Percentiles rank a stretch among this genome's conserved stretches.
These are phyloP conservation scores for Cyclostephanos invisitatus DNA, from an alignment of 108 stramenopile genomes.

Conservation along the genomic window DNA sequence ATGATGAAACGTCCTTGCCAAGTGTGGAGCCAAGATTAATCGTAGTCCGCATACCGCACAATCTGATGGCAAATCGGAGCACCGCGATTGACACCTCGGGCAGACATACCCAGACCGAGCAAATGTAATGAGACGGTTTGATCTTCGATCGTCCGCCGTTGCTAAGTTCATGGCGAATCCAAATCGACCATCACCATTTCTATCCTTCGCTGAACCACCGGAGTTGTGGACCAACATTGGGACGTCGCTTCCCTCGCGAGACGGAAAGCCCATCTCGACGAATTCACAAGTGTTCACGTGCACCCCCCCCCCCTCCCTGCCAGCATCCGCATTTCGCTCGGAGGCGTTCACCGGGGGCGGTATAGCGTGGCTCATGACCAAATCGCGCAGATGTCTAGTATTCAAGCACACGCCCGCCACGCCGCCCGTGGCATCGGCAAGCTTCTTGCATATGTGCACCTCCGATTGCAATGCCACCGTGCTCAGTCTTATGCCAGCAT, in stretches of 20 bases:
- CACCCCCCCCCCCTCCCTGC: constrained; percentile 14
- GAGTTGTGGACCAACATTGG: constrained; percentile 70
- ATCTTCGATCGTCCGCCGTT: constrained; percentile 41
- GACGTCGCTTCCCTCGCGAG: constrained; percentile 62
- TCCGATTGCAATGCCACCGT: constrained; percentile 76
- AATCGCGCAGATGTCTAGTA: constrained; percentile 67
- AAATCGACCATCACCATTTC: constrained; percentile 42
- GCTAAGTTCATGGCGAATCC: constrained; percentile 45
- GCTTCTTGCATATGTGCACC: constrained; percentile 75
- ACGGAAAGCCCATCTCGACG: constrained; percentile 87
- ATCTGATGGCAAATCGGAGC: constrained; percentile 74
- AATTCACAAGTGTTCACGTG: constrained; percentile 64
- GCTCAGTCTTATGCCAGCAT: constrained; percentile 72
- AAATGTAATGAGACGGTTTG: constrained; percentile 51
- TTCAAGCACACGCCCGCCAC: constrained; percentile 79
- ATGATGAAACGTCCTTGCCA: constrained; percentile 92
- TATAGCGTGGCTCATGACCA: constrained; percentile 67
- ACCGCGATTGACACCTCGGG: constrained; percentile 79
- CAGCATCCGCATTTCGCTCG: constrained; percentile 11
- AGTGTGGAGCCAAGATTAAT: constrained; percentile 82
- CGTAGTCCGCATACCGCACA: constrained; percentile 91
- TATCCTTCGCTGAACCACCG: constrained; percentile 47
- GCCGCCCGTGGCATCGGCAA: constrained; percentile 81
- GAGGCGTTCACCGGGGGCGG: constrained; percentile 60
- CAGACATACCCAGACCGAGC: constrained; percentile 79